These are phyloP conservation scores for Neurospora africana DNA, from an alignment of 495 filamentous ascomycete genomes.

Conservation along the genomic window DNA sequence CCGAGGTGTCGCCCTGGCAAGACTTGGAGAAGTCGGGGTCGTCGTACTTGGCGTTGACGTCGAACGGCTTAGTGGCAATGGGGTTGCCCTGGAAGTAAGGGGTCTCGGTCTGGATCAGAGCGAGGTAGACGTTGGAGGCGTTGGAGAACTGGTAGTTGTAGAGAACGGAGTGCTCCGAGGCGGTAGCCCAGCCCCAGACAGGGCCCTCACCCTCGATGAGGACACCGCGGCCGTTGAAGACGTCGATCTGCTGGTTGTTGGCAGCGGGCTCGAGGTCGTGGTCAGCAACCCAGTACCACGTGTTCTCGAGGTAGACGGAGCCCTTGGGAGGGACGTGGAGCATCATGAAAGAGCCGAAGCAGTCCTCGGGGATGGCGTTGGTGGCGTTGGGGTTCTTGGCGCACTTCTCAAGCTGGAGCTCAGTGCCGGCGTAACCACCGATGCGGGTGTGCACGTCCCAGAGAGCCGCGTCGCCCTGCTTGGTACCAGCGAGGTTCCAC, in stretches of 20 bases:
- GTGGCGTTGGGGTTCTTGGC: slow-evolving; percentile 54
- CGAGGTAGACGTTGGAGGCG: slow-evolving; percentile 75
- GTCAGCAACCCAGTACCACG: slow-evolving; percentile 92
- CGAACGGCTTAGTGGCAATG: slow-evolving; percentile 55
- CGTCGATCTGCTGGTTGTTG: slow-evolving; percentile 76
- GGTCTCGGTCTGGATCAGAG: slow-evolving; percentile 82
- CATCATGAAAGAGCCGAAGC: slow-evolving; percentile 70
- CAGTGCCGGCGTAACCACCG: slow-evolving; percentile 71
- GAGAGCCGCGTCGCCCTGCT: slow-evolving; percentile 63
- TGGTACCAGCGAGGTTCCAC: slow-evolving; percentile 68
- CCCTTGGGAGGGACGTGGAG: slow-evolving; percentile 65
- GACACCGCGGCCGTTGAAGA: slow-evolving; percentile 85
- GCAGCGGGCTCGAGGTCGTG: slow-evolving; percentile 75
- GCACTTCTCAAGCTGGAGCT: slow-evolving; percentile 68
- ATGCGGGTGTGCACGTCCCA: slow-evolving; percentile 92
- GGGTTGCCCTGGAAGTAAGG: slow-evolving; percentile 90
- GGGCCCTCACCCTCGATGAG: slow-evolving; percentile 58
- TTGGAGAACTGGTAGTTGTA: slow-evolving; percentile 81
- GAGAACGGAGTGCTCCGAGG: slow-evolving; percentile 78
- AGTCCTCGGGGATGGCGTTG: slow-evolving; percentile 42
- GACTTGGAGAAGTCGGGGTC: slow-evolving; percentile 67
- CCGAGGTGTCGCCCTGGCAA: slow-evolving; percentile 47
- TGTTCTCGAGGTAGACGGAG: slow-evolving; percentile 78
- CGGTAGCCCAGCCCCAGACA: slow-evolving; percentile 65
- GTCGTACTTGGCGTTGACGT: slow-evolving; percentile 47